Conservation (phyloP, 2,329 filamentous ascomycete species). For the Xylaria hypoxylon region DNA sequence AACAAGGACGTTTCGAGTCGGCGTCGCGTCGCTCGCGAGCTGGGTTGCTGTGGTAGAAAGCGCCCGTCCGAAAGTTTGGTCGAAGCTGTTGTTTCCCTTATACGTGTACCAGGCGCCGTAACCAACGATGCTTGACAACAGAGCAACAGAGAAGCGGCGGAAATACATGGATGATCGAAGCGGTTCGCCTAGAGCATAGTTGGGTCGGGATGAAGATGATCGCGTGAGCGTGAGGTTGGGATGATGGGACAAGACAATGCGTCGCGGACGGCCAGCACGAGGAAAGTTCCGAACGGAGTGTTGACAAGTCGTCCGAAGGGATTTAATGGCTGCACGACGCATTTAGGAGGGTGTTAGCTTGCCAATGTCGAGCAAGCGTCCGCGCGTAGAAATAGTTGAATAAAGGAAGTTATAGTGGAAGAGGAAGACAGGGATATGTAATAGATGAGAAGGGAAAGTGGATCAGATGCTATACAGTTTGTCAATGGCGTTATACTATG, state of each 20-base stretch:
- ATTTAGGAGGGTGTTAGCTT: constrained; percentile 57
- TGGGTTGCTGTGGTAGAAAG: constrained; percentile 56
- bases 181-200: constrained; percentile 58
- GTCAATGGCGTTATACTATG: too few species aligned
- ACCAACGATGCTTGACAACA: constrained; percentile 77
- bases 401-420: constrained; percentile 29
- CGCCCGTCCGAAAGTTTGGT: constrained; percentile 53
- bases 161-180: constrained; percentile 80
- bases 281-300: constrained; percentile 70
- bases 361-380: constrained; percentile 37
- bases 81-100: constrained; percentile 57
- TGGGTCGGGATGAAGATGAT: constrained; percentile 53
- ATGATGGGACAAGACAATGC: constrained; percentile 53
- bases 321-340: constrained; percentile 78
- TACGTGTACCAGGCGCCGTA: constrained; percentile 83
- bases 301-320: constrained; percentile 75
- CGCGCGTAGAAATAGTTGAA: constrained; percentile 30
- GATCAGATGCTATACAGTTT: constrained; percentile 1
- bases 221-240: constrained; percentile 52
- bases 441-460: constrained; percentile 17
- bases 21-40: constrained; percentile 54
- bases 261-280: constrained; percentile 59
- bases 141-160: constrained; percentile 73
- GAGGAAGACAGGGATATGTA: constrained; percentile 33
- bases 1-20: constrained; percentile 78